A percentile compares a stretch with the other conserved stretches of the same genome.
Evolutionary conservation across 2,329 filamentous ascomycete genomes (phyloP).

Genomic region (Xylariaceae sp.): DNA sequence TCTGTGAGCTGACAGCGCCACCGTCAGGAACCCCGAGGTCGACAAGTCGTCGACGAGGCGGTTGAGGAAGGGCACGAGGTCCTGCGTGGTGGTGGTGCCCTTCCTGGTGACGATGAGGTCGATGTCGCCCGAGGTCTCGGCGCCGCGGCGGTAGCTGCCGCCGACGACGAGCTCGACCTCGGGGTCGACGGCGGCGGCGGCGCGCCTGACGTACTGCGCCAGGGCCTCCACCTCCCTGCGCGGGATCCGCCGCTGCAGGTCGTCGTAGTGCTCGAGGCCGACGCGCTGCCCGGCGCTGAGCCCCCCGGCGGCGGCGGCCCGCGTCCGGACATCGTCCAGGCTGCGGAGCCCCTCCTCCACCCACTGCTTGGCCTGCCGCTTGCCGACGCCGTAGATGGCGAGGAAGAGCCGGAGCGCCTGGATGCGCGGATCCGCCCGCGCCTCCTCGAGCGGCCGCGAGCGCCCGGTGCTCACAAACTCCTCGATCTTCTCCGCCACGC

Average conservation of each 20-base stretch:
- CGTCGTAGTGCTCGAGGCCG: conserved; percentile 71
- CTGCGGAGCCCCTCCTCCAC: conserved; percentile 66
- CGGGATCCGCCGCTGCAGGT: conserved; percentile 73
- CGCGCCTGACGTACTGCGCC: conserved; percentile 53
- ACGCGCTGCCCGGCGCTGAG: conserved; percentile 65
- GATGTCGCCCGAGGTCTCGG: conserved; percentile 68
- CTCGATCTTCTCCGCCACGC: conserved; percentile 78
- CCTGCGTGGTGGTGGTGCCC: conserved; percentile 40
- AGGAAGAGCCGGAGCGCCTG: conserved; percentile 61
- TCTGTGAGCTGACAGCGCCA: conserved; percentile 52
- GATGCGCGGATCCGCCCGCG: conserved; percentile 59
- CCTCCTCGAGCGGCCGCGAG: conserved; percentile 64
- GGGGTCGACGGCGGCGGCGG: conserved; percentile 53
- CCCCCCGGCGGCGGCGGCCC: conserved; percentile 48
- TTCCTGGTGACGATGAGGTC: conserved; percentile 75
- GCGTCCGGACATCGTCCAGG: conserved; percentile 63
- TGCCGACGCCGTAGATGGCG: conserved; percentile 72
- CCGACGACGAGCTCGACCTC: conserved; percentile 64
- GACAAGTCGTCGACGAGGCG: conserved; percentile 57
- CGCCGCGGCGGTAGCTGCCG: conserved; percentile 79
- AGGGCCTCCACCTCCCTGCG: conserved; percentile 67
- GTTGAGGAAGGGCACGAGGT: conserved; percentile 57
- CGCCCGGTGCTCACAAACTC: conserved; percentile 73
- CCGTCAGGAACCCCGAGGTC: conserved; percentile 57
- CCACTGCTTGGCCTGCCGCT: conserved; percentile 65